Evolutionary conservation across 2,329 filamentous ascomycete genomes (phyloP), one percentile per base, ranked within the genome.

Genomic region (Biscogniauxia mediterranea): DNA sequence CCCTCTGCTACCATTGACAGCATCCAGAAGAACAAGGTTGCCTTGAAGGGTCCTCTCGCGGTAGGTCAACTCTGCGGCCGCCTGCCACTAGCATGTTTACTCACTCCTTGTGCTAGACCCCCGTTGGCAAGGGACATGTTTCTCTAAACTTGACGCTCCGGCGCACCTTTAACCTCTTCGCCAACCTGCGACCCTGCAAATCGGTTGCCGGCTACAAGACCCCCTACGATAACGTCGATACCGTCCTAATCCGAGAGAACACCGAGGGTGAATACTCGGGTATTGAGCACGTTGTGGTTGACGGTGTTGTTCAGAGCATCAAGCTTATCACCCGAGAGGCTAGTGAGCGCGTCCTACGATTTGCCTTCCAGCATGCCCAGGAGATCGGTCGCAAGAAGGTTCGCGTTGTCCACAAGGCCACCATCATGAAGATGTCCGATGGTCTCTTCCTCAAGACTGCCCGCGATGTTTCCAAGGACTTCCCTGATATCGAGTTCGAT

Each of bases 371-470:
- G 83, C 93, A 99, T 78, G 95, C 95, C 71, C 86, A 95, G 79
- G 87, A 92, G 71, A 90, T 97, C 75, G 93, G 93, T 81, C 91
- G 92, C 84, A 93, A 88, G 77, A 97, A 97, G 90, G 94, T 98
- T 74, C 92, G 93, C 75, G 94, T 93, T 63, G 93, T 98, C 67
- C 95, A 99, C 90, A 99, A 99, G 88, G 95, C 95, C 78, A 98
- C 95, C 76, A 99, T 99, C 83, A 99, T 99, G 95, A 99, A 99
- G 89, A 96, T 97, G 92, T 94, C 90, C 76, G 95, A 99, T 79
- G 95, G 95, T 82, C 91, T 99, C 65, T 99, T 99, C 89, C 86
- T 99, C 71, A 91, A 86, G 79, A 92, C 90, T 65, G 95, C 90
- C 71, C 83, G 88, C 70, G 86, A 95, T 64, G 87, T 99, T 69